phyloP scores from a whole-genome alignment of 768 basidiomycete species.

The Serendipita sp. region DNA sequence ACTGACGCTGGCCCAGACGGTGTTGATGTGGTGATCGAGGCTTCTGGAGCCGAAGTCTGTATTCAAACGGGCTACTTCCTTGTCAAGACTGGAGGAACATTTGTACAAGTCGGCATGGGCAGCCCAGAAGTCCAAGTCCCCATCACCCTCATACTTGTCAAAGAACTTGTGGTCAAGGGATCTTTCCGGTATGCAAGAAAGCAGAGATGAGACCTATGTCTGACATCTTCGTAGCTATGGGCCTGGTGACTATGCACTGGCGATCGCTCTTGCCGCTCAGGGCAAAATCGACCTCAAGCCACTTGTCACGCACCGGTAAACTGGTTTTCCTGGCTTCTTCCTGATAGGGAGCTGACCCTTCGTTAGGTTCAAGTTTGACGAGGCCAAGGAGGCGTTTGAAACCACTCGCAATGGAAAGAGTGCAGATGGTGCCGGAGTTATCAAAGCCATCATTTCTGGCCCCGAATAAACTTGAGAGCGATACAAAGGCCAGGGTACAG shows the following conservation, averaged over 20 bases:
- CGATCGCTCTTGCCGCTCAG: conserved; percentile 67
- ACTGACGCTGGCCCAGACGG: conserved; percentile 51
- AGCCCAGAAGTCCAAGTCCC: conserved; percentile 60
- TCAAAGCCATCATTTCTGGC: conserved; percentile 80
- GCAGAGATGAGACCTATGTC: conserved; percentile 9
- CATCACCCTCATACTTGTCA: conserved; percentile 48
- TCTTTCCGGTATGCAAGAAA: conserved; percentile 83
- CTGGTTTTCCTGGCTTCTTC: background rate
- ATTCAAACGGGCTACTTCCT: conserved; percentile 74
- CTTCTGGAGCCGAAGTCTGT: conserved; percentile 83
- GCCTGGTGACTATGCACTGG: conserved; percentile 75
- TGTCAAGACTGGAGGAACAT: conserved; percentile 49
- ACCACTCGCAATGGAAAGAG: conserved; percentile 69
- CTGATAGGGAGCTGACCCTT: background rate
- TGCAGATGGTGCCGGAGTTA: conserved; percentile 71
- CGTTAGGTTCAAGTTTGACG: conserved; percentile 52
- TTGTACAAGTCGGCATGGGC: conserved; percentile 70
- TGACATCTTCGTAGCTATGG: conserved; percentile 18
- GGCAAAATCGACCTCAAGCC: conserved; percentile 79
- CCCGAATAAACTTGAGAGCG: conserved; percentile 28
- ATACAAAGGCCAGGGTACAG: background rate
- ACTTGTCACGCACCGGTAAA: conserved; percentile 73
- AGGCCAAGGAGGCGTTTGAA: conserved; percentile 68
- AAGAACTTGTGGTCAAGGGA: conserved; percentile 71
- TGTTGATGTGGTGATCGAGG: conserved; percentile 81